Base-by-base conservation (phyloP, 75 land plant species). In the Azolla pinnata region DNA sequence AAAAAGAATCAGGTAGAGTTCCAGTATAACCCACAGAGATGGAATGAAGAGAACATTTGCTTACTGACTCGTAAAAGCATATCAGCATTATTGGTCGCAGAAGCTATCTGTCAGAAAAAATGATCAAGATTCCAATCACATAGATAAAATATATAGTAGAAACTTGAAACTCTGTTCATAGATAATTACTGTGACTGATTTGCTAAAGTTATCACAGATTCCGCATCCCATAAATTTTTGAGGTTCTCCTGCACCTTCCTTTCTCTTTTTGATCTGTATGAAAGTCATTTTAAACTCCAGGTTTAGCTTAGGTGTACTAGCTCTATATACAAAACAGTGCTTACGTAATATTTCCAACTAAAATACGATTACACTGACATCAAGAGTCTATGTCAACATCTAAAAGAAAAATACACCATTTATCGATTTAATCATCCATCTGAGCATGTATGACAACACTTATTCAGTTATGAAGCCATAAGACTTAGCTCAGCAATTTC, bases 151-250 rank as follows among this genome's bases (percentile, higher is more conserved):
- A 5, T 35, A 5, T 12, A 5, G 7, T 16, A 18, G 18, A 9
- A 12, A 47, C 20, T 9, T 3, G 19, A 47, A 12, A 20, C 19
- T 3, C 19, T 16, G 20, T 47, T 3, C 18, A 52, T 52, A 25
- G 4, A 1, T 52, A 9, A 2, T 35, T 78, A 95, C 99, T 79
- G 96, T 86, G 18, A 69, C 65, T 17, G 87, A 79, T 44, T 83
- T 97, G 70, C 99, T 95, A 14, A 89, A 50, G 51, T 83, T 95
- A 52, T 89, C 96, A 74, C 99, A 95, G 51, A 54, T 76, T 48
- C 99, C 99, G 77, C 88, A 83, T 31, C 99, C 99, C 96, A 95
- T 85, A 67, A 67, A 95, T 65, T 95, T 95, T 44, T 42, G 18
- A 51, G 99, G 99, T 59, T 95, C 99, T 18, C 62, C 80, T 24